Evolutionary conservation across 371 early-diverging fungal genomes (phyloP).

Genomic region (Basidiobolus heterosporus): DNA sequence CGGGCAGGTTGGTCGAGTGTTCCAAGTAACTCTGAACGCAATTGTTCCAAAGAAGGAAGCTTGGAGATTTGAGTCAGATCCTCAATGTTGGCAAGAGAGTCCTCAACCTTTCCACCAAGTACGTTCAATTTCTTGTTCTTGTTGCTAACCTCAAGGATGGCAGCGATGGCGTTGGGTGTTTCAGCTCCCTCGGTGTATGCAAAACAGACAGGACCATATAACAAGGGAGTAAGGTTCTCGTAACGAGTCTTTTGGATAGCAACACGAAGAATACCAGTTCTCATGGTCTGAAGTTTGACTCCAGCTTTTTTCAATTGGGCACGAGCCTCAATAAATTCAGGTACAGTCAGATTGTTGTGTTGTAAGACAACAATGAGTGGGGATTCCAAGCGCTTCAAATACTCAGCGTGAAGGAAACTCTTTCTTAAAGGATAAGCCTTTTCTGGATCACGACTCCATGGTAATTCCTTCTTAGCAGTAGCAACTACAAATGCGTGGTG

Average conservation of each 20-base stretch:
- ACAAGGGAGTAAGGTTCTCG: constrained; percentile 31
- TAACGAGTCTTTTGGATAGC: constrained; percentile 31
- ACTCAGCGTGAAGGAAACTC: no score
- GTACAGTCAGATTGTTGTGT: constrained; percentile 46
- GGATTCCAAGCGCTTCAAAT: not conserved
- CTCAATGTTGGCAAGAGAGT: constrained; percentile 25
- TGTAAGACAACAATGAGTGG: constrained; percentile 40
- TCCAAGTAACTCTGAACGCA: constrained; percentile 35
- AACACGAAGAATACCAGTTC: constrained; percentile 31
- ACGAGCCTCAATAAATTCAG: constrained; percentile 35
- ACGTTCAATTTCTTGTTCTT: constrained; percentile 43
- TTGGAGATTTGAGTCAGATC: constrained; percentile 34
- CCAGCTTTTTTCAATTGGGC: constrained; percentile 21
- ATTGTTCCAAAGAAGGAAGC: constrained; percentile 30
- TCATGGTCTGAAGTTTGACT: constrained; percentile 26
- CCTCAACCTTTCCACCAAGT: constrained; percentile 43
- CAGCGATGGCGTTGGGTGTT: no score
- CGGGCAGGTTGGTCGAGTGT: constrained; percentile 36
- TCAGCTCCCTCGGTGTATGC: no score
- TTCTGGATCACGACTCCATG: no score
- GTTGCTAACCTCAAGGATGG: constrained; percentile 21
- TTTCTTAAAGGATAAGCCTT: no score
- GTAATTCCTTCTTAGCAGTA: no score
- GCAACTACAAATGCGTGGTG: no score
- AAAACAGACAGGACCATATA: constrained; percentile 20